Base-by-base conservation (phyloP, 441 rosid species). In the Hypseocharis bilobata region DNA sequence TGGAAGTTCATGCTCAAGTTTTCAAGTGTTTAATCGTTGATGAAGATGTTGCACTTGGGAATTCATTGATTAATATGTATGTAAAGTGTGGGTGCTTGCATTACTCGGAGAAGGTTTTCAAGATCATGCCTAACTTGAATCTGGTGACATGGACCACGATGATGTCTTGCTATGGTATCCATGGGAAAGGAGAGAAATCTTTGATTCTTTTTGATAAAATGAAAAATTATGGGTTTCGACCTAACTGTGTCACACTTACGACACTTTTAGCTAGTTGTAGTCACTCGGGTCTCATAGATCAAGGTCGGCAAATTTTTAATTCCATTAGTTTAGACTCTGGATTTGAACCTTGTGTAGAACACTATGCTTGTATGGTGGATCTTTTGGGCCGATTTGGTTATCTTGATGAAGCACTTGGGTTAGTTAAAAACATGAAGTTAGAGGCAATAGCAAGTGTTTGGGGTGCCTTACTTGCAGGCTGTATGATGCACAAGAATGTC, bases 361-460 rank as follows among this genome's bases (percentile, higher is more conserved):
- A 70, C 55, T 66, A 67, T 29, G 71, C 74, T 57, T 75, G 72
- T 57, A 63, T 75, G 78, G 72, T 67, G 45, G 78, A 75, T 27
- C 69, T 75, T 11, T 67, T 70, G 51, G 63, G 74, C 6, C 75
- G 66, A 16, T 49, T 20, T 29, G 78, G 78, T 2, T 44, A 63
- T 63, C 71, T 70, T 4, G 69, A 66, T 28, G 74, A 75, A 59
- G 69, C 78, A 29, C 67, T 68, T 32, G 52, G 54, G 26, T 64
- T 73, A 51, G 66, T 52, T 30, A n/a, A 59, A 22, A 30, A 14
- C 30, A 52, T 64, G 55, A 42, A 64, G 26, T 51, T 60, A 42
- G 66, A n/a, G 20, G 63, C 54, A 45, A 22, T 73, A n/a, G 69
- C 69, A 40, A 73, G 66, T 17, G 42, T 73, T 25, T 73, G 77